These are phyloP conservation scores for Trichoderma oligosporum DNA, from an alignment of 2,329 filamentous ascomycete species.

Conservation along the genomic window DNA sequence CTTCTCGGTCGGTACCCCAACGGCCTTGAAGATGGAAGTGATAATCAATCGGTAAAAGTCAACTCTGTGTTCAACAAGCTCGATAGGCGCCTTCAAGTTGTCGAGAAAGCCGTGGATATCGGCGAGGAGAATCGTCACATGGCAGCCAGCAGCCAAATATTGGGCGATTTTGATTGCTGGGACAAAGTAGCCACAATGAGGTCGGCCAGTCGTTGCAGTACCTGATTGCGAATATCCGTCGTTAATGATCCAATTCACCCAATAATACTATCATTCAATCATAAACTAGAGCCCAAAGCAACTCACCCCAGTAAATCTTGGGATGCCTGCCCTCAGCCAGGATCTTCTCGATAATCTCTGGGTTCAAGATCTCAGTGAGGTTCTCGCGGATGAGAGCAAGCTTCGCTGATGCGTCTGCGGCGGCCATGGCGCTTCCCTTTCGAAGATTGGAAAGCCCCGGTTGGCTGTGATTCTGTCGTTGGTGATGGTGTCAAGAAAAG, in stretches of 20 bases:
- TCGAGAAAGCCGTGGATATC: slow-evolving; percentile 76
- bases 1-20: slow-evolving; percentile 73
- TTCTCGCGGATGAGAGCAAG: slow-evolving; percentile 75
- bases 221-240: slow-evolving; percentile 37
- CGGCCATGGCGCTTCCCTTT: slow-evolving; percentile 1
- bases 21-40: slow-evolving; percentile 68
- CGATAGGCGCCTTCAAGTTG: slow-evolving; percentile 81
- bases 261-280: neutral
- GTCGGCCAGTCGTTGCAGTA: slow-evolving; percentile 79
- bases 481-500: neutral
- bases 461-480: neutral
- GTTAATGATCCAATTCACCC: neutral
- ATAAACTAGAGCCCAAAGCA: neutral
- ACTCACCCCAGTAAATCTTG: slow-evolving; percentile 76
- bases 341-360: slow-evolving; percentile 75
- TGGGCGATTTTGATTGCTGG: slow-evolving; percentile 87
- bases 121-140: slow-evolving; percentile 73
- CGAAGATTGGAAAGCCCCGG: neutral
- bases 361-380: slow-evolving; percentile 76
- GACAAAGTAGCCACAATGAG: slow-evolving; percentile 87
- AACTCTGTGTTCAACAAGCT: slow-evolving; percentile 76
- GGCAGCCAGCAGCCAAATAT: slow-evolving; percentile 77
- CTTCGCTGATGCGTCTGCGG: slow-evolving; percentile 51
- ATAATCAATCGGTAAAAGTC: slow-evolving; percentile 81
- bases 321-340: slow-evolving; percentile 66